Percentiles rank a stretch among this genome's conserved stretches.
These are phyloP conservation scores for Parachaetomium inaequale DNA, from an alignment of 495 filamentous ascomycete genomes.

Conservation along the genomic window DNA sequence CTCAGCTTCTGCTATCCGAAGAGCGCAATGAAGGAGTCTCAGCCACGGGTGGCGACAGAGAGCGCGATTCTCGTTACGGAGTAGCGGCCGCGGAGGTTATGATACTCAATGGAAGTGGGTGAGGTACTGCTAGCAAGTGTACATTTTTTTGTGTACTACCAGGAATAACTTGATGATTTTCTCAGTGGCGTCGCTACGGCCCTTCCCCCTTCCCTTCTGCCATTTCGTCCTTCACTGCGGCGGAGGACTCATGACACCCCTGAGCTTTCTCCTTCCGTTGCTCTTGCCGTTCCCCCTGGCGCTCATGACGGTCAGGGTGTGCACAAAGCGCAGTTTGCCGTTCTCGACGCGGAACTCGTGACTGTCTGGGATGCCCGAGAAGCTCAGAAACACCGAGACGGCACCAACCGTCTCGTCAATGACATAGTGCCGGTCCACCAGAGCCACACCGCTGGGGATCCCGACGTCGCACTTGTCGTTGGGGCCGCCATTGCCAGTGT, in stretches of 20 bases:
- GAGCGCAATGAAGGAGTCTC: not conserved
- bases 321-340: conserved; percentile 47
- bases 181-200: no score
- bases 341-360: conserved; percentile 51
- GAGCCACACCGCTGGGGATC: conserved; percentile 36
- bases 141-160: not conserved
- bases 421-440: conserved; percentile 47
- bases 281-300: conserved; percentile 17
- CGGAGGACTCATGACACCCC: not conserved
- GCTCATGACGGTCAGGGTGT: conserved; percentile 45
- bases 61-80: not conserved
- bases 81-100: no score
- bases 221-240: not conserved
- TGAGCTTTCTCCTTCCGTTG: not conserved
- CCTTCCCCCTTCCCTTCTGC: not conserved
- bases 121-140: no score
- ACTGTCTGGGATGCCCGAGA: conserved; percentile 44
- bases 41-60: not conserved
- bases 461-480: conserved; percentile 41
- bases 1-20: conserved; percentile 18
- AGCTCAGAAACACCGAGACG: conserved; percentile 45
- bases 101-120: not conserved
- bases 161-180: no score
- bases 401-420: conserved; percentile 50
- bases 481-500: conserved; percentile 38